Evolutionary conservation across 2,329 filamentous ascomycete genomes (phyloP).

Genomic region (Aspergillus sp.): DNA sequence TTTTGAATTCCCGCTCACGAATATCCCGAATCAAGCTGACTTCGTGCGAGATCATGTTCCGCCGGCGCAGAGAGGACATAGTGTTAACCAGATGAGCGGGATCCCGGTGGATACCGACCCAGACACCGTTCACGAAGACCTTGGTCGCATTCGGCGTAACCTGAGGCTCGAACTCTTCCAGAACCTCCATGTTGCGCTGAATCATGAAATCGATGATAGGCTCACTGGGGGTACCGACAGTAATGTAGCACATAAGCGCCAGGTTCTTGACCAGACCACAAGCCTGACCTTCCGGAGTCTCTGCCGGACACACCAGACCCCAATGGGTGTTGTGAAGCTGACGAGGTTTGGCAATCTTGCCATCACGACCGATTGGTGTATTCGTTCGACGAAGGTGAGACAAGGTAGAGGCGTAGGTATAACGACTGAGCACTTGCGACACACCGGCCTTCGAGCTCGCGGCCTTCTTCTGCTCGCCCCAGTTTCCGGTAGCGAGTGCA

Average conservation of each 20-base stretch:
- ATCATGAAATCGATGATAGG: constrained; percentile 96
- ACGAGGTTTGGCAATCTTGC: constrained; percentile 95
- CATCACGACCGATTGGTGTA: constrained; percentile 94
- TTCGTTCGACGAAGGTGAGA: constrained; percentile 97
- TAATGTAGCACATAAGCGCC: constrained; percentile 97
- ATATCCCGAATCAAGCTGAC: constrained; percentile 95
- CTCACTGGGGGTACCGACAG: constrained; percentile 85
- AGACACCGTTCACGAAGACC: constrained; percentile 96
- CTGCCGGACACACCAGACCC: constrained; percentile 94
- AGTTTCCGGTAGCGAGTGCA: constrained; percentile 95
- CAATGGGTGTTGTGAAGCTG: constrained; percentile 99
- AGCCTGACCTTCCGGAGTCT: constrained; percentile 96
- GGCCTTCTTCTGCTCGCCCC: constrained; percentile 99
- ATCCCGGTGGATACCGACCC: constrained; percentile 93
- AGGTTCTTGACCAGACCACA: constrained; percentile 98
- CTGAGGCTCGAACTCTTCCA: constrained; percentile 89
- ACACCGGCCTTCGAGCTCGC: constrained; percentile 93
- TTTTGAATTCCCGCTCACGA: constrained; percentile 95
- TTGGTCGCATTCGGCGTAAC: constrained; percentile 91
- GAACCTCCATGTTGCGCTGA: constrained; percentile 88
- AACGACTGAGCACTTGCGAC: constrained; percentile 95
- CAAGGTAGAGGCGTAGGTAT: constrained; percentile 93
- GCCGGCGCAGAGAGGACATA: constrained; percentile 73
- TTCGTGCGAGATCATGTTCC: constrained; percentile 82
- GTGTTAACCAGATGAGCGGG: constrained; percentile 79